Conservation (phyloP, 345 rosid genomes). For the Reutealis trisperma region DNA sequence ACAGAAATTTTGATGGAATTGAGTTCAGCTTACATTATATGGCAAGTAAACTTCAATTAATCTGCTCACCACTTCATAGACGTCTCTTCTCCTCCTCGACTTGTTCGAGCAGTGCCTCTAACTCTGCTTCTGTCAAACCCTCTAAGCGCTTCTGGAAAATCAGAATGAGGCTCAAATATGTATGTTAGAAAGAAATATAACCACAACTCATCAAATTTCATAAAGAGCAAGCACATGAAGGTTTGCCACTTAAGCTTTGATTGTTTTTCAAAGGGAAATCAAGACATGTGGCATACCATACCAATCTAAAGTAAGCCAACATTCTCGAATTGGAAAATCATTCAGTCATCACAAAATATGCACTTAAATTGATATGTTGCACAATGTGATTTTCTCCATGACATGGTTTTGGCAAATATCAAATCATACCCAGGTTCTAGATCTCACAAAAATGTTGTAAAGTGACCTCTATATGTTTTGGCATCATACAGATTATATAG, state of each 20-base stretch:
- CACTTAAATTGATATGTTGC: neutral
- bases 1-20: neutral
- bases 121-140: conserved; percentile 85
- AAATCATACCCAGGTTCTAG: neutral
- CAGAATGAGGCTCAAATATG: neutral
- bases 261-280: neutral
- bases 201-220: neutral
- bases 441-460: neutral
- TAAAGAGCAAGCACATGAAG: neutral
- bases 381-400: neutral
- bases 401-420: neutral
- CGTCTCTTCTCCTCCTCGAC: conserved; percentile 92
- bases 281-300: neutral
- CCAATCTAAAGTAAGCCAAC: neutral
- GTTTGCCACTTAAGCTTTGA: neutral
- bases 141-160: conserved; percentile 77
- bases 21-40: neutral
- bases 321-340: neutral
- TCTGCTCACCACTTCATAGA: conserved; percentile 46
- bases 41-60: conserved; percentile 33
- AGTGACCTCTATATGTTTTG: neutral
- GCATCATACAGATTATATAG: neutral
- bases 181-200: neutral
- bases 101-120: conserved; percentile 79
- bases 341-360: neutral